Evolutionary conservation across 164 flowering plant species (phyloP), one percentile per base, ranked within the genome.

Genomic region (Vitis cinerea): DNA sequence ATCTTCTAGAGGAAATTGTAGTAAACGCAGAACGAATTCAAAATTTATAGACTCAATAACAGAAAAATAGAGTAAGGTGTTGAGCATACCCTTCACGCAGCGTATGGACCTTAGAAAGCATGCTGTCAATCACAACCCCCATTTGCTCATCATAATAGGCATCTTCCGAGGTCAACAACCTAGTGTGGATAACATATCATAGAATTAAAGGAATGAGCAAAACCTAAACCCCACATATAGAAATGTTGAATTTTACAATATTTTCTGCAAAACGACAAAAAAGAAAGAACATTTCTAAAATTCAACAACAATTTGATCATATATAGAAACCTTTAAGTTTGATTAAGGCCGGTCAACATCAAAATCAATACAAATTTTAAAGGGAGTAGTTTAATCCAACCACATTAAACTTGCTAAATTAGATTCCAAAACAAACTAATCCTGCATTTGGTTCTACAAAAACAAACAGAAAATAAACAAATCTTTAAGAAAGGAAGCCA

Each of bases 81-180:
- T 37, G 59, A 49, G 66, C 89, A 72, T 88, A 93, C 98, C 98
- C 97, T 79, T 84, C 84, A 66, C 97, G 97, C 9, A 89, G 72
- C 71, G 85, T 70, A 66, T 88, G 98, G 29, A 80, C 84, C 65
- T 87, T 85, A 13, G 71, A 82, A 77, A 89, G 80, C 95, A 93
- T 81, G 62, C 69, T 75, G 64, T 83, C 83, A 65, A 82, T 70
- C 23, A 82, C 61, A 61, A 71, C 51, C 56, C 72, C 74, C 64
- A 85, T 63, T 76, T 78, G 68, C 59, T 89, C 89, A 55, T 86
- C 93, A 73, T 59, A 86, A 71, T 87, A 82, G 12, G 88, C 83
- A 75, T 89, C 97, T 70, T 83, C 88, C 69, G 86, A 23, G 14
- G 88, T 86, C 83, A 91, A 77, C 72, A 89, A 78, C 88, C 98